Percentiles rank a stretch among this genome's conserved stretches.
Evolutionary conservation across 768 basidiomycete genomes (phyloP).

Genomic region (Collybia sp.): DNA sequence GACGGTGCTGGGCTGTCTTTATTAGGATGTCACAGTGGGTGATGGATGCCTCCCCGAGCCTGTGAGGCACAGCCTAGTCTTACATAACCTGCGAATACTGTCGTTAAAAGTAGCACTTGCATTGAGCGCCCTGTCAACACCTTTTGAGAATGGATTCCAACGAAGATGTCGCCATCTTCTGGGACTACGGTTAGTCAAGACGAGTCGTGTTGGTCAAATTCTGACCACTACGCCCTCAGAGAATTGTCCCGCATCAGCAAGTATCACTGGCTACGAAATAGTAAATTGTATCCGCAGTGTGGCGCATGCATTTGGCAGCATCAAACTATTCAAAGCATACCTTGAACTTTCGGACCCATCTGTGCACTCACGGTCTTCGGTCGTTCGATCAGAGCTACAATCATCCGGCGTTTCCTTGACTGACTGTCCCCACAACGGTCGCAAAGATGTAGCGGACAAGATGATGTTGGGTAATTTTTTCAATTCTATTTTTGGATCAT

Average conservation of each 20-base stretch:
- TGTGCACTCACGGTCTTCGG: constrained; percentile 24
- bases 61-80: too few species aligned
- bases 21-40: too few species aligned
- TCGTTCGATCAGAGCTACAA: constrained; percentile 41
- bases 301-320: constrained; percentile 44
- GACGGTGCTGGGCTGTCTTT: too few species aligned
- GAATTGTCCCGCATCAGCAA: constrained; percentile 36
- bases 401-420: constrained; percentile 41
- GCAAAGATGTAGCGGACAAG: constrained; percentile 40
- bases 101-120: too few species aligned
- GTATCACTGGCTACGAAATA: constrained; percentile 36
- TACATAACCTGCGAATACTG: too few species aligned
- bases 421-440: constrained; percentile 29
- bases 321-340: constrained; percentile 54
- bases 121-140: too few species aligned
- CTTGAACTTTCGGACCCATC: constrained; percentile 35
- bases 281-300: constrained; percentile 40
- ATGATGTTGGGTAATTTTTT: constrained; percentile 40
- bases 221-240: constrained; percentile 19
- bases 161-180: constrained; percentile 38
- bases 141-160: constrained; percentile 20
- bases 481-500: background rate
- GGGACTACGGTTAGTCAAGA: constrained; percentile 28
- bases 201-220: background rate
- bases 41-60: too few species aligned